Base-by-base conservation (phyloP, 305 asterid genomes). In the Caryopteris hybrid region DNA sequence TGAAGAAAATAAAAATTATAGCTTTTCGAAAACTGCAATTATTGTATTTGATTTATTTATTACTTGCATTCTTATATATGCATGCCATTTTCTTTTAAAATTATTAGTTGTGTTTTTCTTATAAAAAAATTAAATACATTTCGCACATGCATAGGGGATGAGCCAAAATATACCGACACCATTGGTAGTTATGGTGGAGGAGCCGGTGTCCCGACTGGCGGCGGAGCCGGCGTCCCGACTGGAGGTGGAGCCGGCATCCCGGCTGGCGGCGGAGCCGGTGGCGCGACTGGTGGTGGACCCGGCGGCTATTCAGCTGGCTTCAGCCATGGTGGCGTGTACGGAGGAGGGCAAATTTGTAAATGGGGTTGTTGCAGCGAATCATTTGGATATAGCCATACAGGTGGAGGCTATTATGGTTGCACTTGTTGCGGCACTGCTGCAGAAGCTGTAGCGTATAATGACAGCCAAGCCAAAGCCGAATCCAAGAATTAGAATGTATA, bases 341-440 rank as follows among this genome's bases (percentile, higher is more conserved):
- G 74, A 8, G 74, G 76, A 12, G 84, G 84, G 16, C 12, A 69
- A 14, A n/a, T 68, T 2, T 79, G 84, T 47, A 64, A 51, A 31
- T 79, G 34, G 20, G 84, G 84, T 6, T 79, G 84, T 55, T 79
- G 84, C 52, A 69, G 81, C 23, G 47, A 75, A 47, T 64, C 84
- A 16, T 48, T 20, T 61, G 80, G 79, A 20, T 67, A 66, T 31
- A 72, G 78, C 57, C 71, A 39, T 8, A 18, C 7, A 0, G 65
- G 76, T 16, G 82, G 80, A 17, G 71, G 64, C 55, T 66, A 51
- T 62, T 74, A 46, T 23, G 29, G 65, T 22, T 78, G 80, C 69
- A 76, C 60, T 2, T 79, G 84, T 48, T 79, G 84, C 67, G 9
- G 20, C 27, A 72, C 74, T 13, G 41, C 53, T 18, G 74, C 57